Evolutionary conservation across 345 rosid genomes (phyloP).

Genomic region (Iberis pinnata): DNA sequence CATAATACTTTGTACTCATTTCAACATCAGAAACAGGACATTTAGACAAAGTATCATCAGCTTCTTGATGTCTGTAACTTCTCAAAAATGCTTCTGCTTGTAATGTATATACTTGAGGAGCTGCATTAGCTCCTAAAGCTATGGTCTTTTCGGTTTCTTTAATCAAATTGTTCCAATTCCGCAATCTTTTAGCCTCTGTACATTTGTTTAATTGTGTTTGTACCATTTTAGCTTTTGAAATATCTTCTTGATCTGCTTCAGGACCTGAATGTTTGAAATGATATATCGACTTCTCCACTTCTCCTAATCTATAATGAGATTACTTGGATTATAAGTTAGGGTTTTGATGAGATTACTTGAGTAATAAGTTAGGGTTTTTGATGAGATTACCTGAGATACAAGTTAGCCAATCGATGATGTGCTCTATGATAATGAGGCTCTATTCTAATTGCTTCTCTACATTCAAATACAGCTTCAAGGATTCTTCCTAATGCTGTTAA

Average conservation of each 20-base stretch:
- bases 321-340: background rate
- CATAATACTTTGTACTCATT: conserved; percentile 58
- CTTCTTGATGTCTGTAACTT: conserved; percentile 65
- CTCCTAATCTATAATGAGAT: conserved; percentile 60
- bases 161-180: conserved; percentile 64
- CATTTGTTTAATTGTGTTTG: conserved; percentile 56
- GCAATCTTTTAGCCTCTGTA: conserved; percentile 47
- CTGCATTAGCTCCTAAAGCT: conserved; percentile 68
- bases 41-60: conserved; percentile 45
- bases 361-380: conserved; percentile 10
- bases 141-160: conserved; percentile 53
- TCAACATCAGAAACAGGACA: conserved; percentile 54
- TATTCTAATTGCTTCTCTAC: conserved; percentile 79
- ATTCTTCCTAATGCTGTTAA: conserved; percentile 74
- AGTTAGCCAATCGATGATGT: conserved; percentile 75
- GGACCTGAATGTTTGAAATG: conserved; percentile 78
- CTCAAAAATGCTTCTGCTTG: conserved; percentile 85
- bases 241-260: conserved; percentile 73
- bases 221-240: conserved; percentile 50
- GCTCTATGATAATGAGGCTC: conserved; percentile 90
- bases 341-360: background rate
- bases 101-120: conserved; percentile 80
- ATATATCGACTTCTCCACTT: conserved; percentile 68
- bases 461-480: conserved; percentile 83
- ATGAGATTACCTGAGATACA: conserved; percentile 56